Evolutionary conservation across 345 rosid genomes (phyloP), one percentile per base, ranked within the genome.

Genomic region (Ceriops decandra): DNA sequence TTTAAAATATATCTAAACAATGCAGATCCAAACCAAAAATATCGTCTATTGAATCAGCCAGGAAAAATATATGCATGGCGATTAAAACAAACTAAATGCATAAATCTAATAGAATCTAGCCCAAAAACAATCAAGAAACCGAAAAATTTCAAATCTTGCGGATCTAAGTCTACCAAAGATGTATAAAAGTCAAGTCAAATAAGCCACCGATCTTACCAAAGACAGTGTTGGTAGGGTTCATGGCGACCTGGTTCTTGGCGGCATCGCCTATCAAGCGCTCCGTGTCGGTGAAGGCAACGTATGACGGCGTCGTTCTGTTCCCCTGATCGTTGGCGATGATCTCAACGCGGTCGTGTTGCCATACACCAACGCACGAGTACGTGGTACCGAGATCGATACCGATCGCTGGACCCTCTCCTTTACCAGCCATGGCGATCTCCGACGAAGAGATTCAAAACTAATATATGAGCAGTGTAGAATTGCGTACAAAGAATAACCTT

Each of bases 291-390:
- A 80, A 80, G 13, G 80, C 83, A 24, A 79, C 83, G 22, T 79
- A 79, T 0, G 83, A 79, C 51, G 83, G 83, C 16, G 83, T 79
- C 49, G 83, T 79, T 30, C 83, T 60, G 62, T 79, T 79, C 19
- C 83, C 82, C n/a, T 79, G 82, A 60, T 79, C 82, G 27, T 79
- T 79, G 1, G 82, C 79, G 7, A 79, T 75, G 62, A 79, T 79
- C 74, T 79, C 82, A 8, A 79, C 82, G n/a, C 79, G 76, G 64
- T 79, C 82, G 17, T 79, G 82, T 32, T 79, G 82, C 82, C 82
- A 79, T 0, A 79, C 79, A 9, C 82, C 82, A 0, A 79, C 82
- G 60, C 82, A 79, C 5, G 79, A 79, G 51, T 79, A 79, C 1
- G 82, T 74, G 7, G 81, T 78, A 4, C 81, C 81, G 22, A 78